phyloP scores from a whole-genome alignment of 768 basidiomycete genomes.

The Collybia mongolica region DNA sequence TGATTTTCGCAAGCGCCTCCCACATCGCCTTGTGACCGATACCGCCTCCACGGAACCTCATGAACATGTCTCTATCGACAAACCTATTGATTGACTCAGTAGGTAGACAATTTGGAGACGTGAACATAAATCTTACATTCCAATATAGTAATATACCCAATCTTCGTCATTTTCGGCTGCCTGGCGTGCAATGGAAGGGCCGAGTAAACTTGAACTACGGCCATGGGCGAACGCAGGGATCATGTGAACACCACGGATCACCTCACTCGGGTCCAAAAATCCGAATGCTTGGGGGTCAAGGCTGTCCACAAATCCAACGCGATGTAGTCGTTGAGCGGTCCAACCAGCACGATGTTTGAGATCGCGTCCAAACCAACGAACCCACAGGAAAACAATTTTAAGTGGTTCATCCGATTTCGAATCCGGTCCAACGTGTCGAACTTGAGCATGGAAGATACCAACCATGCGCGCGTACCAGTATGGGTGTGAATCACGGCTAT shows the following conservation, averaged over 20 bases:
- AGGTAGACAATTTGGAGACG: not conserved
- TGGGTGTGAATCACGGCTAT: conserved; percentile 16
- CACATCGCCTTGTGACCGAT: conserved; percentile 22
- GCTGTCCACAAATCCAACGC: conserved; percentile 22
- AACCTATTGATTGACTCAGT: conserved; percentile 22
- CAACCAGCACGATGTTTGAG: conserved; percentile 7
- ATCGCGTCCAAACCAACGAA: conserved; percentile 22
- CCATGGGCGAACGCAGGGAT: conserved; percentile 30
- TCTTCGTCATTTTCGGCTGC: conserved; percentile 8
- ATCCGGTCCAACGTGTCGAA: conserved; percentile 8
- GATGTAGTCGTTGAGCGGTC: conserved; percentile 8
- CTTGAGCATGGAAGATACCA: conserved; percentile 27
- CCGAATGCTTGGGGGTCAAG: conserved; percentile 25
- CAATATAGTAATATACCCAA: conserved; percentile 33
- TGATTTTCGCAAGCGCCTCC: not conserved
- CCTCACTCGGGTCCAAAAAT: conserved; percentile 30
- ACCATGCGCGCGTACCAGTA: conserved; percentile 31
- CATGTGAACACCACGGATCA: conserved; percentile 30
- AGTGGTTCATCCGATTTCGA: not conserved
- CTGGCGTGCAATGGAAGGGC: conserved; percentile 12
- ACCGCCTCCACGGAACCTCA: conserved; percentile 27
- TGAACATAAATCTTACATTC: conserved; percentile 26
- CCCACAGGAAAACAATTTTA: conserved; percentile 25
- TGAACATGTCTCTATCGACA: conserved; percentile 38
- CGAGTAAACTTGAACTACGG: conserved; percentile 13